These are phyloP conservation scores for Phytopythium delawarense DNA, from an alignment of 352 stramenopile species.

Conservation along the genomic window DNA sequence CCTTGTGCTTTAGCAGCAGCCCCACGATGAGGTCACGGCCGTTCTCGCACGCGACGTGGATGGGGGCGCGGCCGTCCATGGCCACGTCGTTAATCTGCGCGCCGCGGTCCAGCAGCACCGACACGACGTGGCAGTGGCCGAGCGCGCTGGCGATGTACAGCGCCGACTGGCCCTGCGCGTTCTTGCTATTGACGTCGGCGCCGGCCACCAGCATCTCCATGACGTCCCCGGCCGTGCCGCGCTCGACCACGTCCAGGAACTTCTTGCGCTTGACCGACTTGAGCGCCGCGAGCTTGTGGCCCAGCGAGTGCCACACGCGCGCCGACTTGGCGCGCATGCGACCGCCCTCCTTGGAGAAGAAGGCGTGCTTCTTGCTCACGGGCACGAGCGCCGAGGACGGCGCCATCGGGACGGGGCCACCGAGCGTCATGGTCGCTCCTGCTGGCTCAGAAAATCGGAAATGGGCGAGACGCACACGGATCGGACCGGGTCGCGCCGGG, in stretches of 20 bases:
- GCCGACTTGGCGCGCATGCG: constrained; percentile 13
- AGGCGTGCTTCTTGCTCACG: constrained; percentile 35
- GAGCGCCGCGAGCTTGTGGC: constrained; percentile 69
- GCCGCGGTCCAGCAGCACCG: constrained; percentile 64
- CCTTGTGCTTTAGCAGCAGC: constrained; percentile 61
- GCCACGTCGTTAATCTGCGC: constrained; percentile 50
- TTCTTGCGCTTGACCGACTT: constrained; percentile 69
- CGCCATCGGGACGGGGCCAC: constrained; percentile 25
- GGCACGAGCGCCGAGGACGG: constrained; percentile 44
- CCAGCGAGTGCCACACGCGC: constrained; percentile 72
- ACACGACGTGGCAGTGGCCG: constrained; percentile 58
- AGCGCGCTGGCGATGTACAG: constrained; percentile 54
- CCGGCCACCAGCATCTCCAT: constrained; percentile 59
- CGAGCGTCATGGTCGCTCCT: constrained; percentile 29
- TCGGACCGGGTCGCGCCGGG: not conserved
- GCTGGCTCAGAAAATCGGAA: not conserved
- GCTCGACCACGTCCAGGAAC: constrained; percentile 46
- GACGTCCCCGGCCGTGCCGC: constrained; percentile 48
- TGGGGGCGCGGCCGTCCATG: constrained; percentile 43
- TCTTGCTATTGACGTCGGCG: constrained; percentile 46
- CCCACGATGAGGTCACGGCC: constrained; percentile 50
- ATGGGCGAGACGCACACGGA: not conserved
- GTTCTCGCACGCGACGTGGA: constrained; percentile 60
- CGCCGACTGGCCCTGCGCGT: constrained; percentile 45
- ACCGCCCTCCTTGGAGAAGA: constrained; percentile 15